These are phyloP conservation scores for Phialophora expanda DNA, from an alignment of 2,329 filamentous ascomycete genomes.

Conservation along the genomic window DNA sequence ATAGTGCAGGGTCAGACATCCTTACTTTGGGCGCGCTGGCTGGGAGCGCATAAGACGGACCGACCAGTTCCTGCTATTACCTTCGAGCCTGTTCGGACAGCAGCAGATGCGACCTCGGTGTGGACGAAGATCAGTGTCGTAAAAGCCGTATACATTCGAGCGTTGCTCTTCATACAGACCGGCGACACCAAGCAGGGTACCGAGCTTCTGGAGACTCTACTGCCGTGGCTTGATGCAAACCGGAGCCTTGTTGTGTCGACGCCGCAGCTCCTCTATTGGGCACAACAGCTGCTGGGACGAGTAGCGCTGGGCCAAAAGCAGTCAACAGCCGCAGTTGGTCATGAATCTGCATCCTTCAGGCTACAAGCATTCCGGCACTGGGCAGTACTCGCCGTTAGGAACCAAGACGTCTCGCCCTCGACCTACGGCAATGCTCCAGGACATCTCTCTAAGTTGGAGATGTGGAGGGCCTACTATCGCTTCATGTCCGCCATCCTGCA, in stretches of 20 bases:
- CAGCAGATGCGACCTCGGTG: conserved; percentile 48
- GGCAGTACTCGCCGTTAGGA: conserved; percentile 41
- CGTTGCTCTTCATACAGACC: conserved; percentile 52
- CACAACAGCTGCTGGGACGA: conserved; percentile 76
- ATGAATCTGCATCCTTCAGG: conserved; percentile 43
- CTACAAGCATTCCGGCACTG: conserved; percentile 57
- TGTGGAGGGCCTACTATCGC: conserved; percentile 87
- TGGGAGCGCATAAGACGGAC: conserved; percentile 20
- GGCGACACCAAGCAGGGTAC: conserved; percentile 61
- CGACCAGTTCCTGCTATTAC: conserved; percentile 30
- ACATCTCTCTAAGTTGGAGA: conserved; percentile 60
- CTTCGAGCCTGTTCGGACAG: conserved; percentile 31
- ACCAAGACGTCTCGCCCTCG: conserved; percentile 26
- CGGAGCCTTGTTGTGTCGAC: conserved; percentile 53
- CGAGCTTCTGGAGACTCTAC: conserved; percentile 67
- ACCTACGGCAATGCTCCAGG: conserved; percentile 35
- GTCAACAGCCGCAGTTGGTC: conserved; percentile 11
- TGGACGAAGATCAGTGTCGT: conserved; percentile 85
- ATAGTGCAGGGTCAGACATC: conserved; percentile 79
- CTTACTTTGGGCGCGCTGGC: conserved; percentile 64
- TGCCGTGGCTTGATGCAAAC: conserved; percentile 62
- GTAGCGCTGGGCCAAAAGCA: conserved; percentile 67
- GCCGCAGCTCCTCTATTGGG: conserved; percentile 75
- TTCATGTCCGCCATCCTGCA: conserved; percentile 78
- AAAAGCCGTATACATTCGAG: conserved; percentile 78